Evolutionary conservation across 106 monocot species (phyloP).

Genomic region (Phalaenopsis equestris): DNA sequence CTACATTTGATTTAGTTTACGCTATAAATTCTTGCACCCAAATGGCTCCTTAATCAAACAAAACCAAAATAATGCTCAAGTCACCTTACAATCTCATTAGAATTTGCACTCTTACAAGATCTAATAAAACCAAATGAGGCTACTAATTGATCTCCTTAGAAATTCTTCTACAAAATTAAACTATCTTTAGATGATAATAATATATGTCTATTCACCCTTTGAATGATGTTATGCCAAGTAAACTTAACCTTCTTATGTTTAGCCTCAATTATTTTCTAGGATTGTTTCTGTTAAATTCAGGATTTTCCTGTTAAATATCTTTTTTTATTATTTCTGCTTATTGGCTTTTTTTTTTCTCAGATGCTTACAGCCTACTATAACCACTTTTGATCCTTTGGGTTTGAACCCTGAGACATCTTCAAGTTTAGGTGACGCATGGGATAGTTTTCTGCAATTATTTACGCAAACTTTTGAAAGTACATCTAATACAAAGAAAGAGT

Average conservation of each 20-base stretch:
- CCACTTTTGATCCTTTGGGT: conserved; percentile 74
- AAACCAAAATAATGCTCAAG: too few species aligned
- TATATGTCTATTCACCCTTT: background rate
- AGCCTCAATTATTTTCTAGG: background rate
- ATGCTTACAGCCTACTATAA: conserved; percentile 17
- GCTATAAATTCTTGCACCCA: too few species aligned
- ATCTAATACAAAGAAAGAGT: conserved; percentile 51
- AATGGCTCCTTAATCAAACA: too few species aligned
- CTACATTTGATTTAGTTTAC: too few species aligned
- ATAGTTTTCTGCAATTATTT: conserved; percentile 42
- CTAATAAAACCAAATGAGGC: too few species aligned
- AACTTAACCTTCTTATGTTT: background rate
- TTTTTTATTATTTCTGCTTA: background rate
- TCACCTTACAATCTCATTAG: too few species aligned
- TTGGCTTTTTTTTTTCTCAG: conserved; percentile 23
- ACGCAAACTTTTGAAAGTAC: conserved; percentile 61
- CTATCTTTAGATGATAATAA: background rate
- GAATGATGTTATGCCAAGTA: background rate
- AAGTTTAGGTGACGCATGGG: conserved; percentile 25
- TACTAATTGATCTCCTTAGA: background rate
- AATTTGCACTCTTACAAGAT: too few species aligned
- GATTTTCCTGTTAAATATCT: background rate
- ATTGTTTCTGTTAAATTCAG: background rate
- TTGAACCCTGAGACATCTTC: conserved; percentile 40
- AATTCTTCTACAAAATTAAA: background rate